Evolutionary conservation across 345 rosid genomes (phyloP).

Genomic region (Draba incana): DNA sequence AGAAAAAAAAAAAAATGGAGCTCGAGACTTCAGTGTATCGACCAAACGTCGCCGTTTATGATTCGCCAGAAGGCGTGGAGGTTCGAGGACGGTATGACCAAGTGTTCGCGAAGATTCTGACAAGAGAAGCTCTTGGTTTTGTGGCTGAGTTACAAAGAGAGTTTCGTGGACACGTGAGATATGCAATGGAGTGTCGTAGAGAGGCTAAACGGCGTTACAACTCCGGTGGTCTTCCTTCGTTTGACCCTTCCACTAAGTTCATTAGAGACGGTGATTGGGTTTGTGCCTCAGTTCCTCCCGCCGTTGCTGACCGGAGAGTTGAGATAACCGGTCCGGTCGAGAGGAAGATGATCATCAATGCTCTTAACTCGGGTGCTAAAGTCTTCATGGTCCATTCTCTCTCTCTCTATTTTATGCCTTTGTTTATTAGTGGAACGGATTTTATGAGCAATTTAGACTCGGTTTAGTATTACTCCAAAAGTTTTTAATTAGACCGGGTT

Average conservation of each 20-base stretch:
- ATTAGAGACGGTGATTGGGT: slow-evolving; percentile 76
- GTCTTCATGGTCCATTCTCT: slow-evolving; percentile 73
- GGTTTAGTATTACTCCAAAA: too few species aligned
- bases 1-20: slow-evolving; percentile 19
- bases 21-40: slow-evolving; percentile 38
- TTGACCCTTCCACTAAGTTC: slow-evolving; percentile 77
- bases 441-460: too few species aligned
- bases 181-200: slow-evolving; percentile 77
- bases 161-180: slow-evolving; percentile 64
- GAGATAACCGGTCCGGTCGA: slow-evolving; percentile 93
- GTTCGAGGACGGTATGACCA: slow-evolving; percentile 71
- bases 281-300: slow-evolving; percentile 69
- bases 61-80: slow-evolving; percentile 76
- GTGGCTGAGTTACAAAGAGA: slow-evolving; percentile 80
- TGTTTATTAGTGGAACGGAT: neutral
- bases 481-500: too few species aligned
- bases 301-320: slow-evolving; percentile 76
- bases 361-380: slow-evolving; percentile 93
- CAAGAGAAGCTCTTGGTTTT: slow-evolving; percentile 74
- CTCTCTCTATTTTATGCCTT: neutral
- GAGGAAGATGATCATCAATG: slow-evolving; percentile 97
- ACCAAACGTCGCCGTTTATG: slow-evolving; percentile 45
- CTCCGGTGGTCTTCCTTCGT: slow-evolving; percentile 63
- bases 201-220: slow-evolving; percentile 64
- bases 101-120: slow-evolving; percentile 66